These are phyloP conservation scores for Ormosia emarginata DNA, from an alignment of 306 rosid genomes.

Conservation along the genomic window DNA sequence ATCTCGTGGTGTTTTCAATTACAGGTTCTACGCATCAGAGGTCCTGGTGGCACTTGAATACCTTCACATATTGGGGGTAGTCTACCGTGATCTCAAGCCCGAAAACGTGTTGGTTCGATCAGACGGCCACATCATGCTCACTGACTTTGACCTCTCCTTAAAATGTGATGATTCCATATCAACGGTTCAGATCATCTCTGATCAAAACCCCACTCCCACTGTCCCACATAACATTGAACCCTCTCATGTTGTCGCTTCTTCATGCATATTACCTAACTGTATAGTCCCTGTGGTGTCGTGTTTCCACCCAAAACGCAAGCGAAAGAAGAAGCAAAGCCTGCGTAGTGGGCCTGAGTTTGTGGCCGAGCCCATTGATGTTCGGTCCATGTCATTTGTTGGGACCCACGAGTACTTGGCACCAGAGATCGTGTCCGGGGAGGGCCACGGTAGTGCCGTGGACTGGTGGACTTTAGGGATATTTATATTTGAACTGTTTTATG, in stretches of 20 bases:
- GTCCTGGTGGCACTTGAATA: constrained; percentile 76
- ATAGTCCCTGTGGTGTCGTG: constrained; percentile 58
- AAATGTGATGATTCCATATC: constrained; percentile 43
- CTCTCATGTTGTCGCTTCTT: constrained; percentile 41
- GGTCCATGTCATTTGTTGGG: constrained; percentile 65
- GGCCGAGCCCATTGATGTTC: constrained; percentile 49
- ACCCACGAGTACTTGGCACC: constrained; percentile 72
- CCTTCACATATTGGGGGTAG: constrained; percentile 92
- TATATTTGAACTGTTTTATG: constrained; percentile 50
- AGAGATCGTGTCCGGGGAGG: constrained; percentile 56
- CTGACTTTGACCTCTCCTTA: constrained; percentile 61
- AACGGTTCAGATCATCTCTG: constrained; percentile 45
- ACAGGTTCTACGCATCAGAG: constrained; percentile 81
- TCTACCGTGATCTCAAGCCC: constrained; percentile 80
- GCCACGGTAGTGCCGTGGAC: constrained; percentile 57
- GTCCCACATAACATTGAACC: constrained; percentile 29
- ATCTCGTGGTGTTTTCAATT: not conserved
- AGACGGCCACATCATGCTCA: constrained; percentile 84
- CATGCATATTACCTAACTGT: constrained; percentile 53
- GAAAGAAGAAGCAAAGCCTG: constrained; percentile 50
- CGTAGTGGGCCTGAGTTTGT: constrained; percentile 50
- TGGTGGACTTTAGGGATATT: constrained; percentile 66
- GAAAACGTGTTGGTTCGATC: constrained; percentile 80
- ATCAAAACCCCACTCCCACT: constrained; percentile 29
- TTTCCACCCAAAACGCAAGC: constrained; percentile 52